phyloP scores from a whole-genome alignment of 768 basidiomycete genomes.

The Amanita rubescens region DNA sequence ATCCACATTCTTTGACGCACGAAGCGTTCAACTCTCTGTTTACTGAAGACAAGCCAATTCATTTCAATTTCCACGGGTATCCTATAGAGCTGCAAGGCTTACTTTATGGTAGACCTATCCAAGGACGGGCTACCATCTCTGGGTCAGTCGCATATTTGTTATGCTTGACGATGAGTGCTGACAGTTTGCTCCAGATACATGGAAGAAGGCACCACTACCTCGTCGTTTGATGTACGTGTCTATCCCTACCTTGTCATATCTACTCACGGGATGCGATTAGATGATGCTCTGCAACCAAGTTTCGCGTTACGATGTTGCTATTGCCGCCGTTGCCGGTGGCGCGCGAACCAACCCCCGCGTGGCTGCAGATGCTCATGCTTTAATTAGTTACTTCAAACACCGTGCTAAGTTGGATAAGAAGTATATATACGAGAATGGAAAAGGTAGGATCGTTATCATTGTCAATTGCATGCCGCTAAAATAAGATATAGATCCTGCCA shows the following conservation, averaged over 20 bases:
- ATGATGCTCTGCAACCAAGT: conserved; percentile 73
- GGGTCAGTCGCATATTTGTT: conserved; percentile 14
- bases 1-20: conserved; percentile 66
- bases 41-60: conserved; percentile 57
- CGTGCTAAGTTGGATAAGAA: too few species aligned
- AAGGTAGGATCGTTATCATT: too few species aligned
- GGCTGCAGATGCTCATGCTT: conserved; percentile 48
- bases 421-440: too few species aligned
- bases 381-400: background rate
- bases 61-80: conserved; percentile 84
- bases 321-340: conserved; percentile 50
- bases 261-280: conserved; percentile 20
- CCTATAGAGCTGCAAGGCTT: conserved; percentile 65
- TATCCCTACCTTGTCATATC: background rate
- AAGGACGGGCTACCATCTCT: conserved; percentile 45
- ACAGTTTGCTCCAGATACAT: conserved; percentile 32
- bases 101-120: conserved; percentile 46
- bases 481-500: too few species aligned
- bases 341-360: conserved; percentile 45
- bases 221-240: conserved; percentile 61
- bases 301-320: conserved; percentile 60
- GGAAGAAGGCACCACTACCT: conserved; percentile 77
- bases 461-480: too few species aligned
- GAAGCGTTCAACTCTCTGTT: conserved; percentile 65
- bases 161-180: background rate